Evolutionary conservation across 306 rosid genomes (phyloP).

Genomic region (Dalbergia oliveri): DNA sequence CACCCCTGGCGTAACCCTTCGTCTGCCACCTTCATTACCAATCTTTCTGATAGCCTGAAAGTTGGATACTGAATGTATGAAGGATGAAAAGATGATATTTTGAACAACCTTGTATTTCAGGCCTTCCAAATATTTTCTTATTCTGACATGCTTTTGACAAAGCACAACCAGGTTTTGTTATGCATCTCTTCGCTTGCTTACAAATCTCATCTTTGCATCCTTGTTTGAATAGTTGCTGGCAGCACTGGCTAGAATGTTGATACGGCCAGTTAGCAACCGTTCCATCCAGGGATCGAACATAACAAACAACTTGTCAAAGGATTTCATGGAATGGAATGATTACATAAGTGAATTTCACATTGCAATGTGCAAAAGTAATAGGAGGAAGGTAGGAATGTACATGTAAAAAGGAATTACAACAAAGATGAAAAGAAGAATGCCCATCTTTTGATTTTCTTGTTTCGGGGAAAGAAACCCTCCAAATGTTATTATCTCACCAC

Average conservation of each 20-base stretch:
- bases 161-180: background rate
- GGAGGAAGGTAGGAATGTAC: slow-evolving; percentile 70
- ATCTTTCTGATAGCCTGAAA: too few relatives aligned
- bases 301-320: slow-evolving; percentile 40
- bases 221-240: background rate
- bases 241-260: background rate
- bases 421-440: slow-evolving; percentile 45
- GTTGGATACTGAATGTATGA: background rate
- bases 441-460: slow-evolving; percentile 57
- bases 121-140: too few relatives aligned
- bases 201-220: too few relatives aligned
- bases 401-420: slow-evolving; percentile 57
- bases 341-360: slow-evolving; percentile 53
- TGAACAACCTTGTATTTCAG: too few relatives aligned
- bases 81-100: background rate
- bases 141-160: background rate
- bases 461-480: slow-evolving; percentile 52
- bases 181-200: background rate
- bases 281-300: slow-evolving; percentile 25
- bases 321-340: slow-evolving; percentile 46
- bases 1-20: too few relatives aligned
- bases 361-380: slow-evolving; percentile 50
- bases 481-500: slow-evolving; percentile 59
- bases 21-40: too few relatives aligned
- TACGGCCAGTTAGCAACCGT: slow-evolving; percentile 17